phyloP scores from a whole-genome alignment of 1,139 yeast species.

The Saccharomyces pastorianus region DNA sequence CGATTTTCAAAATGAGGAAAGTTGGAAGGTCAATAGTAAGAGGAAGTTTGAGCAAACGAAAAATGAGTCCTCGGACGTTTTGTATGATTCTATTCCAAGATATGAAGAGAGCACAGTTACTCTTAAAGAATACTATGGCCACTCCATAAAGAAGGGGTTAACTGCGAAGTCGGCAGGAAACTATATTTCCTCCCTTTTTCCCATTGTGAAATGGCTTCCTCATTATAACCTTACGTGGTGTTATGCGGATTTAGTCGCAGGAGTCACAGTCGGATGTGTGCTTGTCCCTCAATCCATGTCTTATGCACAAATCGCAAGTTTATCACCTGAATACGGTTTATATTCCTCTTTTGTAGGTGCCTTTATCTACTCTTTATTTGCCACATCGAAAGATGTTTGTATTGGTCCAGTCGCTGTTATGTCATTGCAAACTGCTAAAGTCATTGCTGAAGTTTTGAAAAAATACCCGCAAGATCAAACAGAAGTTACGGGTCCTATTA shows the following conservation, averaged over 20 bases:
- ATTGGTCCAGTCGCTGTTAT: no score
- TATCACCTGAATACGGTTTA: no score
- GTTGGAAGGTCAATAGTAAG: background rate
- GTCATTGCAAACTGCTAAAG: no score
- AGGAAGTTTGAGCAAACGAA: background rate
- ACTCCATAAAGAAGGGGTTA: constrained; percentile 13
- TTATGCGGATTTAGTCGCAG: no score
- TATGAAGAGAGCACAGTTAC: constrained; percentile 21
- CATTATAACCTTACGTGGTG: no score
- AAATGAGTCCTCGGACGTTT: background rate
- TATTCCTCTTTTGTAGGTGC: no score
- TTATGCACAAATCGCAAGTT: no score
- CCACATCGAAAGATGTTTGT: no score
- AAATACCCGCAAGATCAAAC: constrained; percentile 27
- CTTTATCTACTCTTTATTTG: no score
- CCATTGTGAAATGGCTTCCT: no score
- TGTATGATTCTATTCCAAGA: constrained; percentile 11
- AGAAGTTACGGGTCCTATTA: constrained; percentile 44
- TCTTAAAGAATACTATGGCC: constrained; percentile 21
- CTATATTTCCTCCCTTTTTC: constrained; percentile 35
- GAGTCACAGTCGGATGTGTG: no score
- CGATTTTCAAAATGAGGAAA: background rate
- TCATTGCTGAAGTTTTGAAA: background rate
- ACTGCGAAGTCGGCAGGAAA: constrained; percentile 15
- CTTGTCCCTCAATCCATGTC: no score